Evolutionary conservation across 305 asterid species (phyloP), one percentile per base, ranked within the genome.

Genomic region (Rubia occidens): DNA sequence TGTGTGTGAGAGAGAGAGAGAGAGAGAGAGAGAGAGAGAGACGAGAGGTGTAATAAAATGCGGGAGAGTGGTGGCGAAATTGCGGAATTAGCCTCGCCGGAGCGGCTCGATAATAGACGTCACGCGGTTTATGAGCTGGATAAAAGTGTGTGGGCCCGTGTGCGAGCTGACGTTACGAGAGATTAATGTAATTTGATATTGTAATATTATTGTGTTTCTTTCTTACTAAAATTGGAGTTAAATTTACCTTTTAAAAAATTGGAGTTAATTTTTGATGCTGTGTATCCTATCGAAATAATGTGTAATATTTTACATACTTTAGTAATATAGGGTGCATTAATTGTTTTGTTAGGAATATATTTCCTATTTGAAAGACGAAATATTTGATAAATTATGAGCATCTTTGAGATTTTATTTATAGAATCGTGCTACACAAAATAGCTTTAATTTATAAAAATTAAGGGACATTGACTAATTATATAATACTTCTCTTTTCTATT

Each of bases 111-210:
- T 7, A 13, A 37, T 18, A 17, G n/a, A 58, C 60, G 10, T 18
- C 62, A 73, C 77, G 72, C 72, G 68, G 37, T 66, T 67, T 63
- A 3, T 11, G 45, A 54, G 60, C 26, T 18, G 55, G 67, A 5
- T 21, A 5, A 32, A 32, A 4, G 26, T 20, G n/a, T n/a, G 72
- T n/a, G 42, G 67, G 67, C 10, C 68, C 68, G 11, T 29, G 44
- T 60, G 66, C 15, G 3, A 11, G 55, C 45, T 9, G 3, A 49
- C 15, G 13, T 11, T 11, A 9, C 6, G 15, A 20, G 32, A 21
- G 5, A n/a, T n/a, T 53, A 53, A 17, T 53, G 14, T 15, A 5
- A 15, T n/a, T n/a, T 14, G 8, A 21, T 20, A 3, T 7, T 21
- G 17, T 7, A 56, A 20, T 56, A 56, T 56, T 20, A 6, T 17